Evolutionary conservation across 805 yeast genomes (phyloP), one percentile per base, ranked within the genome.

Genomic region (Candida lessepsii): DNA sequence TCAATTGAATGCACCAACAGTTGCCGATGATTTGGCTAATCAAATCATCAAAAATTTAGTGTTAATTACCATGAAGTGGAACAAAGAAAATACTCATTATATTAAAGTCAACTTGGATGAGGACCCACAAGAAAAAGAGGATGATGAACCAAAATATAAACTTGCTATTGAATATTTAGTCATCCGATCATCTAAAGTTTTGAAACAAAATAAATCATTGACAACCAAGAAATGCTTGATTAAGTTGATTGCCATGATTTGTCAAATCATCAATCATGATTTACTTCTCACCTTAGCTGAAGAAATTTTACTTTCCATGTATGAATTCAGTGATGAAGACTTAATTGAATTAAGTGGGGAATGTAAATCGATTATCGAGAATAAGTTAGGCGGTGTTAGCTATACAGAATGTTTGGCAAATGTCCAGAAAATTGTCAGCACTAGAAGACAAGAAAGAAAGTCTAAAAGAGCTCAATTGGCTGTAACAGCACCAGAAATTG

Each of bases 1-100:
- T 52, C 96, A 87, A 66, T 63, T 91, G 35, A 79, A 84, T 18
- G 96, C 96, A 2, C 93, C 96, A 2, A 61, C 74, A 5, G 70
- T 89, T 19, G 63, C 84, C 3, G 81, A 80, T 37, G 76, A 72
- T 0, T 65, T 88, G 41, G 84, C 86, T 0, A 57, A 70, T 13
- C 84, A 81, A 54, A 70, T 77, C 20, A 79, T 84, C 16, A 86
- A 83, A 57, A 82, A 83, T 45, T 59, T 90, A 46, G 80, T 83
- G 1, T 57, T 68, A 26, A 69, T 87, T 21, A 67, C 82, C 5
- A 71, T 73, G 60, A 62, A 63, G 40, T 89, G 96, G 96, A 71
- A 76, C 20, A 52, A 60, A 17, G 56, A 69, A 4, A 44, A 67
- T 9, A 67, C 77, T 0, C 46, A 54, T 11, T 75, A 60, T 53